phyloP scores from a whole-genome alignment of 306 rosid genomes.

The Vigna angularis region DNA sequence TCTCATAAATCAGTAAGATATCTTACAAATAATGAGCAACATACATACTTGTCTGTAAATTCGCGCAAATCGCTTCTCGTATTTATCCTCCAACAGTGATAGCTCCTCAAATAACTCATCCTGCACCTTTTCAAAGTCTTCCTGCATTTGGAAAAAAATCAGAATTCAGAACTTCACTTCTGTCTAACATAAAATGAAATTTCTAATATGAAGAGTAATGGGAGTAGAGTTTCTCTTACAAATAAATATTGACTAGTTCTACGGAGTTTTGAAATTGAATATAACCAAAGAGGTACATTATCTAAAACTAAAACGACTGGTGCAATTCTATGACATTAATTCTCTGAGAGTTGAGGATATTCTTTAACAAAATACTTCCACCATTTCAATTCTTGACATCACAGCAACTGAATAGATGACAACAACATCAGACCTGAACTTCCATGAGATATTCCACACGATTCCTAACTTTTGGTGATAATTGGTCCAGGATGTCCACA shows the following conservation, averaged over 20 bases:
- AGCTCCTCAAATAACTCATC: conserved; percentile 59
- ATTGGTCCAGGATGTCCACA: conserved; percentile 50
- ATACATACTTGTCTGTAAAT: conserved; percentile 55
- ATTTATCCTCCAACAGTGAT: conserved; percentile 58
- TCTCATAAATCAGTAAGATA: conserved; percentile 9
- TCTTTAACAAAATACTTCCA: too few species aligned
- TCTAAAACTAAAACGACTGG: neutral
- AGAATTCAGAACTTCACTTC: conserved; percentile 28
- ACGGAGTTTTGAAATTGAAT: conserved; percentile 9
- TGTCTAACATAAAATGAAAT: neutral
- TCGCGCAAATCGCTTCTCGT: conserved; percentile 56
- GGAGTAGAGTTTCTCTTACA: conserved; percentile 15
- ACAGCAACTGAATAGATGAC: neutral
- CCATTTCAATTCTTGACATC: conserved; percentile 11
- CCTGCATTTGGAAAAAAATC: conserved; percentile 46
- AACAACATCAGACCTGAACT: conserved; percentile 54
- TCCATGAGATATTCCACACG: conserved; percentile 55
- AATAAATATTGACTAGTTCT: neutral
- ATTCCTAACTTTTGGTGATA: conserved; percentile 51
- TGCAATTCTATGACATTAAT: too few species aligned
- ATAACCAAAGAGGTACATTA: conserved; percentile 5
- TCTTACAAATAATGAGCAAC: conserved; percentile 20
- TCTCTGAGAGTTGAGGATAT: too few species aligned
- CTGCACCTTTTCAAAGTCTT: conserved; percentile 49
- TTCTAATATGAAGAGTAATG: neutral